phyloP scores from a whole-genome alignment of 169 alveolate species.

The Plasmodium vinckei region DNA sequence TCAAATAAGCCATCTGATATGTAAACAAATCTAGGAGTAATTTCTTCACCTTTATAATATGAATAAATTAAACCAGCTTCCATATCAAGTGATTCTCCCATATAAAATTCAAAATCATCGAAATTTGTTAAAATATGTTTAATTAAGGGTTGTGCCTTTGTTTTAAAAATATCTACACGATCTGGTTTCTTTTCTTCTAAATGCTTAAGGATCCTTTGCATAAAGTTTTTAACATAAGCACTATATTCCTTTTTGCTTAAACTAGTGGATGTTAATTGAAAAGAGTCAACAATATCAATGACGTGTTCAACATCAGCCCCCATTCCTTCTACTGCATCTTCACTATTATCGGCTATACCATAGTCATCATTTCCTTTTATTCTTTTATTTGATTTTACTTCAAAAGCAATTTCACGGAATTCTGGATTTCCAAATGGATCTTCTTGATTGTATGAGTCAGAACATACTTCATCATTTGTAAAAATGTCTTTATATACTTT shows the following conservation, averaged over 20 bases:
- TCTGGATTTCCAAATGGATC: conserved; percentile 90
- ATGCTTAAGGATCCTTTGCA: conserved; percentile 89
- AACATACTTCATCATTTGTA: conserved; percentile 93
- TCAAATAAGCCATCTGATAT: conserved; percentile 93
- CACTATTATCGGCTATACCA: conserved; percentile 93
- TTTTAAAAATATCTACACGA: conserved; percentile 92
- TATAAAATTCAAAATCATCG: conserved; percentile 93
- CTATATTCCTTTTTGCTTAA: conserved; percentile 93
- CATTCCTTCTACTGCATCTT: conserved; percentile 87
- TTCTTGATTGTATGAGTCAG: conserved; percentile 91
- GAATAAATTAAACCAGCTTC: conserved; percentile 92
- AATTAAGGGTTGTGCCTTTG: conserved; percentile 90
- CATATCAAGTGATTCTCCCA: conserved; percentile 93
- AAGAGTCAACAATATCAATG: conserved; percentile 93
- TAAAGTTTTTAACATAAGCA: conserved; percentile 91
- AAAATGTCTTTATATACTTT: conserved; percentile 91
- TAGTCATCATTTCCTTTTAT: conserved; percentile 92
- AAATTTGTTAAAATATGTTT: conserved; percentile 91
- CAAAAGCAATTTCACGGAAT: conserved; percentile 90
- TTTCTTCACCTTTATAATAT: conserved; percentile 94
- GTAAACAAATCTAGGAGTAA: conserved; percentile 93
- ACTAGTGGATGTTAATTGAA: conserved; percentile 91
- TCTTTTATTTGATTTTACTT: conserved; percentile 89
- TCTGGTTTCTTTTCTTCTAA: conserved; percentile 92
- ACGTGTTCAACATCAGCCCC: conserved; percentile 91